phyloP scores from a whole-genome alignment of 1,284 basidiomycete species.

The Omphalotus olearius region DNA sequence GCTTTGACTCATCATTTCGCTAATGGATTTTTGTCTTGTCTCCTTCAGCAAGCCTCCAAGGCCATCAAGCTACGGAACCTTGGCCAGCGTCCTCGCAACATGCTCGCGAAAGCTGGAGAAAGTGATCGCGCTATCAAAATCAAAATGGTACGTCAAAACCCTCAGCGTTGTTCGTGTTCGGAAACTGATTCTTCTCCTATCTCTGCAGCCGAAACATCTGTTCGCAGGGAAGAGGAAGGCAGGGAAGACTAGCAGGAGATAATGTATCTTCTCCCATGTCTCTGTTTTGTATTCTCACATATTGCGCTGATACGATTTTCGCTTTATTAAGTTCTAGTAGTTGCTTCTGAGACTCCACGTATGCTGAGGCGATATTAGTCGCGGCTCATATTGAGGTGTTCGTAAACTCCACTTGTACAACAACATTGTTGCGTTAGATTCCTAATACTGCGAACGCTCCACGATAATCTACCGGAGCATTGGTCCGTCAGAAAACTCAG shows the following conservation, averaged over 20 bases:
- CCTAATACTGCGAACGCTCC: no score
- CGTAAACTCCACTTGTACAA: no score
- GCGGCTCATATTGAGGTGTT: no score
- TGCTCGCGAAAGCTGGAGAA: conserved; percentile 87
- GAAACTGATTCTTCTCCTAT: conserved; percentile 11
- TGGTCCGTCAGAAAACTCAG: no score
- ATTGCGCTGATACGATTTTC: no score
- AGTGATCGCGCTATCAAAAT: conserved; percentile 75
- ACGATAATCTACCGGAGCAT: no score
- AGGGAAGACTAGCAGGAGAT: conserved; percentile 84
- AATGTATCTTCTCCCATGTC: conserved; percentile 14
- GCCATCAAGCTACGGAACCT: conserved; percentile 81
- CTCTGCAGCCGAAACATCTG: conserved; percentile 71
- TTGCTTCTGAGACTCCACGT: no score
- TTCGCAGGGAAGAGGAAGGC: conserved; percentile 87
- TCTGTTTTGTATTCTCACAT: no score
- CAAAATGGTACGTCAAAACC: conserved; percentile 64
- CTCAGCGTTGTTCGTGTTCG: conserved; percentile 15
- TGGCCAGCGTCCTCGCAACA: conserved; percentile 81
- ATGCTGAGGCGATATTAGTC: no score
- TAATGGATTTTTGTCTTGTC: conserved; percentile 12
- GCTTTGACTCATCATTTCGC: background rate
- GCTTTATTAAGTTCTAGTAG: no score
- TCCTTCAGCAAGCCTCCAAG: conserved; percentile 69
- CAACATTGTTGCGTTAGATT: no score